Percentiles rank a stretch among this genome's conserved stretches.
These are phyloP conservation scores for Xylariales sp. DNA, from an alignment of 2,329 filamentous ascomycete genomes.

Conservation along the genomic window DNA sequence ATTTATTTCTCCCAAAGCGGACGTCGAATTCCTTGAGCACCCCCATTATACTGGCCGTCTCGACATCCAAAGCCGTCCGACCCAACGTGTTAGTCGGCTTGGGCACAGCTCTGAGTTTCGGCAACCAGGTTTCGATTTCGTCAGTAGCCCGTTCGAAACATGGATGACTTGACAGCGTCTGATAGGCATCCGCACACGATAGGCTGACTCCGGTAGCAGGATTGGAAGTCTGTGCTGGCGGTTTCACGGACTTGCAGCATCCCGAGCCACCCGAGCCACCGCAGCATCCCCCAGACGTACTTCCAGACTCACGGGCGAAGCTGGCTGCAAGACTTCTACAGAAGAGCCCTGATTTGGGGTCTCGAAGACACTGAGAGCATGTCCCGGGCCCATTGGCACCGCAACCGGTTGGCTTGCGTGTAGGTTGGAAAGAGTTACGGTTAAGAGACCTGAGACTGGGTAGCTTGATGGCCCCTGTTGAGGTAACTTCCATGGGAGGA, in stretches of 20 bases:
- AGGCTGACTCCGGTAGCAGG: conserved; percentile 64
- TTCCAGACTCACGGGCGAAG: conserved; percentile 57
- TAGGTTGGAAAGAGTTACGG: conserved; percentile 44
- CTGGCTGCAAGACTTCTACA: conserved; percentile 82
- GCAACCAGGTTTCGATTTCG: conserved; percentile 80
- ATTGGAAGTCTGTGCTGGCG: conserved; percentile 45
- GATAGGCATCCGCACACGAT: conserved; percentile 81
- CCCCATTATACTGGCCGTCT: conserved; percentile 86
- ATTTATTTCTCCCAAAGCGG: conserved; percentile 67
- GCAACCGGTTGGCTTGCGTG: conserved; percentile 55
- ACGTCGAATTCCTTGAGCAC: conserved; percentile 86
- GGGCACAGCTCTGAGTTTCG: conserved; percentile 73
- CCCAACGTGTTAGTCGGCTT: conserved; percentile 52
- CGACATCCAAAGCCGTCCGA: conserved; percentile 77
- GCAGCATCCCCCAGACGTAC: conserved; percentile 65
- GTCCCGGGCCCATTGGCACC: conserved; percentile 79
- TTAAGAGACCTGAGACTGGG: conserved; percentile 56
- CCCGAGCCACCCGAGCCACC: conserved; percentile 69
- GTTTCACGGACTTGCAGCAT: conserved; percentile 69
- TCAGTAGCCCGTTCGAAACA: conserved; percentile 79
- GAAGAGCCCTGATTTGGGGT: conserved; percentile 84
- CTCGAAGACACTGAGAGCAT: conserved; percentile 80
- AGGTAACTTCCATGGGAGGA: conserved; percentile 68
- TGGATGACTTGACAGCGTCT: conserved; percentile 79
- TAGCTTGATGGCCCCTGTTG: conserved; percentile 70